Evolutionary conservation across 2,329 filamentous ascomycete species (phyloP).

Genomic region (Aspergillus oerlinghausenensis): DNA sequence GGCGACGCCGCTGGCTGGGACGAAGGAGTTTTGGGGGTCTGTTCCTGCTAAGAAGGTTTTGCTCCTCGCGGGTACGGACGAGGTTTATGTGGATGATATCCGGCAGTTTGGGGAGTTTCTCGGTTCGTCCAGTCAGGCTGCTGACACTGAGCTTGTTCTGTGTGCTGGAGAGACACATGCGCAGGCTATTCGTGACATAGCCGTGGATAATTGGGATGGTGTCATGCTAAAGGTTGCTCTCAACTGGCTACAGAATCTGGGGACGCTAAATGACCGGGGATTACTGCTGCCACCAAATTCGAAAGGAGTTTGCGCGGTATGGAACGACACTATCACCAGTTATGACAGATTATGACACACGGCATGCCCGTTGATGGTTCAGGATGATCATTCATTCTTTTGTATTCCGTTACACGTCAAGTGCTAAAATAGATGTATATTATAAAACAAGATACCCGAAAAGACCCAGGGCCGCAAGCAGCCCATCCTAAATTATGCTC

Average conservation of each 20-base stretch:
- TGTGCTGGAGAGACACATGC: background rate
- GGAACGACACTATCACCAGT: background rate
- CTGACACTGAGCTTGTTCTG: background rate
- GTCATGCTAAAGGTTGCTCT: background rate
- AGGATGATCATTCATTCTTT: slow-evolving; percentile 4
- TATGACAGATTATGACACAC: background rate
- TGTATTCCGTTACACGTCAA: slow-evolving; percentile 9
- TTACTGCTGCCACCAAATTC: no score
- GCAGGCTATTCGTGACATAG: background rate
- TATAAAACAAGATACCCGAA: background rate
- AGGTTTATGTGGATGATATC: slow-evolving; percentile 5
- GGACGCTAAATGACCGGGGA: background rate
- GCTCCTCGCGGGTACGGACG: background rate
- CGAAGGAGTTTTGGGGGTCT: background rate
- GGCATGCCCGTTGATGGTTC: background rate
- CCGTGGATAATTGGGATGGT: background rate
- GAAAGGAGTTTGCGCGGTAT: no score
- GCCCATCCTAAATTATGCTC: background rate
- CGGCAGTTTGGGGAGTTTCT: background rate
- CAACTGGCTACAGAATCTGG: background rate
- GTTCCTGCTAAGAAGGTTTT: slow-evolving; percentile 1
- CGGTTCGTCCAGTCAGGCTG: background rate
- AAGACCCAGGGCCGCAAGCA: background rate
- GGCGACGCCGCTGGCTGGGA: background rate
- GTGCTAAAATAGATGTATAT: slow-evolving; percentile 6